These are phyloP conservation scores for Rasamsonia emersonii DNA, from an alignment of 2,329 filamentous ascomycete genomes.

Conservation along the genomic window DNA sequence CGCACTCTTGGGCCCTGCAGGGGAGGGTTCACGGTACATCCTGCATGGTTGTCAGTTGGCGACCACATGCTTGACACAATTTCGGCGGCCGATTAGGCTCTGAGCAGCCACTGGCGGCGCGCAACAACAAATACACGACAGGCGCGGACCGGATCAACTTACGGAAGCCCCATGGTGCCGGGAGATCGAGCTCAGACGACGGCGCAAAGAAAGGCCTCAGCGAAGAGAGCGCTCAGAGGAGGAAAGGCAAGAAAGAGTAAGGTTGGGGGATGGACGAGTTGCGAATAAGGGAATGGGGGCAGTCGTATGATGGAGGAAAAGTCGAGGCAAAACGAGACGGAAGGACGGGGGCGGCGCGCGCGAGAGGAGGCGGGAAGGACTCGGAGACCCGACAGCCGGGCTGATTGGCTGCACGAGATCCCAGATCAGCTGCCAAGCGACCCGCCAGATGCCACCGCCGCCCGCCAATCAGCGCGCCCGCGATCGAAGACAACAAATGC, in stretches of 20 bases:
- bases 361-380: constrained; percentile 1
- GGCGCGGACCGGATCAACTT: constrained; percentile 18
- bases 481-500: too few relatives aligned
- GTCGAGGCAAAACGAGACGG: constrained; percentile 1
- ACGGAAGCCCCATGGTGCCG: constrained; percentile 34
- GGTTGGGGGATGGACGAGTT: neutral
- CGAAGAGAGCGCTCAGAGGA: constrained; percentile 1
- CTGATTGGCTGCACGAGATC: too few relatives aligned
- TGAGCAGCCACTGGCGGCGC: constrained; percentile 9
- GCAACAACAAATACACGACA: constrained; percentile 5
- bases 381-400: too few relatives aligned
- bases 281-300: too few relatives aligned
- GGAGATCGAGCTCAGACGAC: constrained; percentile 2
- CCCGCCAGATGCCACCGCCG: too few relatives aligned
- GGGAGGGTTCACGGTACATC: constrained; percentile 48
- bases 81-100: constrained; percentile 5
- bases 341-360: constrained; percentile 4
- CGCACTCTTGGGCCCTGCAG: constrained; percentile 35
- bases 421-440: too few relatives aligned
- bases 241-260: neutral
- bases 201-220: neutral
- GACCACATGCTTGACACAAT: constrained; percentile 3
- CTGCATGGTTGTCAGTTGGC: constrained; percentile 21
- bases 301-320: neutral
- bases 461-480: too few relatives aligned